Evolutionary conservation across 2,329 filamentous ascomycete genomes (phyloP).

Genomic region (Verticillium tricorpus): DNA sequence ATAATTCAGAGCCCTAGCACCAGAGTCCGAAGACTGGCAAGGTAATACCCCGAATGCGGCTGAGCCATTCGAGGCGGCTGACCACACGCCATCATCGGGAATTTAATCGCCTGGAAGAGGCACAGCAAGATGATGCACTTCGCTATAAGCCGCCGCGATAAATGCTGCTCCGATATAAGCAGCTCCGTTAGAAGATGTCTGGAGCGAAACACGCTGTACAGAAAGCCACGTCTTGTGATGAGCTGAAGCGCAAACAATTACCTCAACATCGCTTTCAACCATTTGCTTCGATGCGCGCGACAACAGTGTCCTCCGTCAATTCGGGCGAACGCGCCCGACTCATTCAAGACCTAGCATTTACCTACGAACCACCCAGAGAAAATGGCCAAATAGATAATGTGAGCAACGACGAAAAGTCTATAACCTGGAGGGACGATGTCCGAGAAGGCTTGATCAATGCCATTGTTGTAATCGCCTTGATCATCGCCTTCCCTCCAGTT

Average conservation of each 20-base stretch:
- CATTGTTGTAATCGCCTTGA: background rate
- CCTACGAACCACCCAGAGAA: background rate
- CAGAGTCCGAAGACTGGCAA: no score
- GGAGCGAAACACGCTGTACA: background rate
- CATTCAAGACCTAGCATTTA: background rate
- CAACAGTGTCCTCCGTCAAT: background rate
- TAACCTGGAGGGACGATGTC: background rate
- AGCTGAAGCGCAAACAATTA: background rate
- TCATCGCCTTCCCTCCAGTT: background rate
- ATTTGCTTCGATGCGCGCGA: background rate
- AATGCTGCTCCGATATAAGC: background rate
- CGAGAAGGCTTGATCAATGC: background rate
- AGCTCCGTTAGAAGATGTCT: background rate
- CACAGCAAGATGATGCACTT: no score
- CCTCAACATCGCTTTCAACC: background rate
- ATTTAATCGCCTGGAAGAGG: no score
- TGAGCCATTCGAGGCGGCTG: no score
- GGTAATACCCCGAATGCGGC: no score
- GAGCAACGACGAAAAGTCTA: background rate
- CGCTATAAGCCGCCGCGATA: no score
- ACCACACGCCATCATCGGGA: no score
- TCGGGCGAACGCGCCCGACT: background rate
- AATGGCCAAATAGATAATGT: background rate
- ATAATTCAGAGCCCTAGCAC: no score
- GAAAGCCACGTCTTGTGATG: background rate